phyloP scores from a whole-genome alignment of 768 basidiomycete genomes.

The Agaricus subrufescens region DNA sequence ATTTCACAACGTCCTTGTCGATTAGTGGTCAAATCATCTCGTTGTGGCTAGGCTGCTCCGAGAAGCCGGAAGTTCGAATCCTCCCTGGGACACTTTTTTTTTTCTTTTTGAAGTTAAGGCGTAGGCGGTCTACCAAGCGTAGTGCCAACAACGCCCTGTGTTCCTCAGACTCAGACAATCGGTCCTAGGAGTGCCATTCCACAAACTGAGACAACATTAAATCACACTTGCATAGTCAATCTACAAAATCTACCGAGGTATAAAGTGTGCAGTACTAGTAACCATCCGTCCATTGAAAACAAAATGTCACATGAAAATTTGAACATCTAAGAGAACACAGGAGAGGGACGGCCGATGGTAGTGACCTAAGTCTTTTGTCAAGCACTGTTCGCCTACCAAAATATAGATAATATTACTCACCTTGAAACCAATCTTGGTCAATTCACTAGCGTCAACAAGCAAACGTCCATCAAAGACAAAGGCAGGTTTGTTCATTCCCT shows the following conservation, averaged over 20 bases:
- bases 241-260: conserved; percentile 7
- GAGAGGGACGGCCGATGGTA: conserved; percentile 7
- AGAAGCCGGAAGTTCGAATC: conserved; percentile 20
- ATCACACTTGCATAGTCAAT: not conserved
- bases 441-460: conserved; percentile 74
- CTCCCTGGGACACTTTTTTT: conserved; percentile 17
- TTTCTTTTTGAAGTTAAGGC: not conserved
- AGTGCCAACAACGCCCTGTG: too few relatives aligned
- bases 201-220: not conserved
- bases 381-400: not conserved
- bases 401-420: conserved; percentile 30
- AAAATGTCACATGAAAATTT: not conserved
- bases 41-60: conserved; percentile 15
- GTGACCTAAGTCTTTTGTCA: conserved; percentile 6
- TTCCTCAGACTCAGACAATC: too few relatives aligned
- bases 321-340: not conserved
- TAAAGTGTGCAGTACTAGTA: not conserved
- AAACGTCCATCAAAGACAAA: conserved; percentile 95
- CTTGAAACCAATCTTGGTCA: conserved; percentile 88
- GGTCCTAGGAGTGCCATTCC: too few relatives aligned
- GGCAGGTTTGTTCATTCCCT: conserved; percentile 94
- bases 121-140: too few relatives aligned
- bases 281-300: conserved; percentile 1
- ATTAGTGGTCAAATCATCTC: conserved; percentile 20
- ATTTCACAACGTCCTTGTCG: conserved; percentile 14